Percentiles rank a stretch among this genome's conserved stretches.
phyloP scores from a whole-genome alignment of 2,329 filamentous ascomycete genomes.

The Aspergillus sp. region DNA sequence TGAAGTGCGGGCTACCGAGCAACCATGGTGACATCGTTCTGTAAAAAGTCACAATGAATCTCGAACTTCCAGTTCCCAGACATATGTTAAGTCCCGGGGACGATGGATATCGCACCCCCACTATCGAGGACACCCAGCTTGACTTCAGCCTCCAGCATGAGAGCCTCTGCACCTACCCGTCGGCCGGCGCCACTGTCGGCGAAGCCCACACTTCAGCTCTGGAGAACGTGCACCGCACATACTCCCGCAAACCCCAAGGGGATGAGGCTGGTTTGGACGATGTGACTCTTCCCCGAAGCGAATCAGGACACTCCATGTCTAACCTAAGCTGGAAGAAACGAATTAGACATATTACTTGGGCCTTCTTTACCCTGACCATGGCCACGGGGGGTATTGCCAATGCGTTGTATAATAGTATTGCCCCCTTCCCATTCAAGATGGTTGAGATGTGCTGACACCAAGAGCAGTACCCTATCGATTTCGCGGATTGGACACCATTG shows the following conservation, averaged over 20 bases:
- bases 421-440: conserved; percentile 14
- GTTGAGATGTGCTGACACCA: conserved; percentile 10
- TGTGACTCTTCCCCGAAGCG: conserved; percentile 8
- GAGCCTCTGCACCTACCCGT: conserved; percentile 11
- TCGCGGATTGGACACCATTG: conserved; percentile 57
- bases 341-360: conserved; percentile 69
- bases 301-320: conserved; percentile 12
- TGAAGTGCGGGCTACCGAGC: neutral
- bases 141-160: conserved; percentile 14
- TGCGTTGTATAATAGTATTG: conserved; percentile 54
- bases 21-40: neutral
- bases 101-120: conserved; percentile 45
- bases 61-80: conserved; percentile 24
- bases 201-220: conserved; percentile 29
- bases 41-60: conserved; percentile 11
- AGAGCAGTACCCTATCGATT: conserved; percentile 52
- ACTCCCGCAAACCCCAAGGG: conserved; percentile 17
- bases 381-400: conserved; percentile 61
- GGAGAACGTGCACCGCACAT: conserved; percentile 21
- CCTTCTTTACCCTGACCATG: conserved; percentile 72
- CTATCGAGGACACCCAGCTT: conserved; percentile 42
- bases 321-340: conserved; percentile 51
- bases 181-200: conserved; percentile 9
- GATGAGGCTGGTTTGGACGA: conserved; percentile 14
- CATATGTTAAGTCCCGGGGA: conserved; percentile 38